Evolutionary conservation across 139 green algal genomes (phyloP).

Genomic region (Chlamydomonas incerta): DNA sequence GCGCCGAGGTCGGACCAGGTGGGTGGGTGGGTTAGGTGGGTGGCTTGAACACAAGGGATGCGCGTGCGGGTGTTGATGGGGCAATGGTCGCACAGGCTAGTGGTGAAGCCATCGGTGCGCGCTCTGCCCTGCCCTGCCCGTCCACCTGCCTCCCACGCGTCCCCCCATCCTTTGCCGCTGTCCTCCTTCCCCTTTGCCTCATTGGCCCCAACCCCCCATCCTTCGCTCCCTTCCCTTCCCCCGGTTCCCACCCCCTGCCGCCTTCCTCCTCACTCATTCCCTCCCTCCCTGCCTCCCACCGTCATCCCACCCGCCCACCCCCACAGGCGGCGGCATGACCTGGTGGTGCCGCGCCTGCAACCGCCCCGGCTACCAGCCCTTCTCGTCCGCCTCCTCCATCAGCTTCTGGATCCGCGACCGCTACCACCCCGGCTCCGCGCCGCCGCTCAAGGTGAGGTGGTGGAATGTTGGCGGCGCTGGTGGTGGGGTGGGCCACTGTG

Average conservation of each 20-base stretch:
- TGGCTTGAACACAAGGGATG: too few relatives aligned
- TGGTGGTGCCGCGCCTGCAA: constrained; percentile 54
- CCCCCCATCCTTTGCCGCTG: too few relatives aligned
- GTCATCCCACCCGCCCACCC: background rate
- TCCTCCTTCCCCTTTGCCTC: too few relatives aligned
- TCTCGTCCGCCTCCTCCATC: constrained; percentile 31
- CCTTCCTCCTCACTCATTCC: background rate
- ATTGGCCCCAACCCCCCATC: too few relatives aligned
- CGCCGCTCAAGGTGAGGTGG: constrained; percentile 21
- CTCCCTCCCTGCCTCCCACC: too few relatives aligned
- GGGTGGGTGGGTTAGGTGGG: background rate
- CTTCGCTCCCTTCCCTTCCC: background rate
- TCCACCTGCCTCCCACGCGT: background rate
- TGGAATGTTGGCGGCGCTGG: too few relatives aligned
- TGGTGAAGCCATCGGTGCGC: too few relatives aligned
- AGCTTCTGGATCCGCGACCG: constrained; percentile 39
- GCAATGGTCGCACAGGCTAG: too few relatives aligned
- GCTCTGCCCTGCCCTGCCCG: too few relatives aligned
- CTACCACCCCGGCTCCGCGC: constrained; percentile 21
- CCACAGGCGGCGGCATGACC: constrained; percentile 50
- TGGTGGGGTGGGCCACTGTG: too few relatives aligned
- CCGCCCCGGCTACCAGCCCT: constrained; percentile 56
- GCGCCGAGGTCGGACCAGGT: constrained; percentile 23
- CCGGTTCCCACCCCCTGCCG: background rate
- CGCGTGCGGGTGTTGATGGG: too few relatives aligned